Evolutionary conservation across 1,139 yeast genomes (phyloP), one percentile per base, ranked within the genome.

Genomic region (Suhomyces maxii): DNA sequence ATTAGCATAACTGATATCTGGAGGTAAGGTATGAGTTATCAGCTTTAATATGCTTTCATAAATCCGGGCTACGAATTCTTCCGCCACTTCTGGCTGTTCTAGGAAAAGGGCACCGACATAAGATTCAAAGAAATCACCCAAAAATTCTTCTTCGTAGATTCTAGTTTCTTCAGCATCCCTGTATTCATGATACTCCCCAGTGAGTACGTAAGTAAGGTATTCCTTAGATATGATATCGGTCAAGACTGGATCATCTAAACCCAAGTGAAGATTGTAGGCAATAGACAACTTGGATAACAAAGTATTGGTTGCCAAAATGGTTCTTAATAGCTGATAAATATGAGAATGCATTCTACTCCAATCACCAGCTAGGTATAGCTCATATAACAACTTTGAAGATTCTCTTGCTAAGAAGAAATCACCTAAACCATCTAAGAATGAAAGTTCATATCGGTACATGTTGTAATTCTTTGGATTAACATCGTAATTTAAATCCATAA

Each of bases 351-450:
- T 40, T 41, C 51, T 51, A 14, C 51, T 50, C 11, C 47, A 41
- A 26, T 50, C 55, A 23, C 48, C 57, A 37, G 41, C 56, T 33
- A 51, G 51, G 45, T 55, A 52, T 49, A 71, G 61, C 36, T 58
- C 60, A 52, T 68, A 73, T 42, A 73, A 60, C 40, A 73, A 54
- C 44, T 64, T 65, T 2, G 76, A 67, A 1, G 76, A 65, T 49
- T 70, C 77, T 26, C 68, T 62, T 8, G 77, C 73, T 41, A 73
- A 59, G 45, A 65, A 71, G 49, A 70, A 71, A 54, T 73, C 79
- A 0, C 79, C 79, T 44, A 73, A 63, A 0, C 79, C 79, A 52
- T 73, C 79, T 45, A 70, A 64, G 44, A 72, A 69, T n/a, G 76
- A 71, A 36, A 73, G 60, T 46, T 72, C 77, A 48, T 68, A 63